phyloP scores from a whole-genome alignment of 306 rosid species.

The Hippophae tibetana region DNA sequence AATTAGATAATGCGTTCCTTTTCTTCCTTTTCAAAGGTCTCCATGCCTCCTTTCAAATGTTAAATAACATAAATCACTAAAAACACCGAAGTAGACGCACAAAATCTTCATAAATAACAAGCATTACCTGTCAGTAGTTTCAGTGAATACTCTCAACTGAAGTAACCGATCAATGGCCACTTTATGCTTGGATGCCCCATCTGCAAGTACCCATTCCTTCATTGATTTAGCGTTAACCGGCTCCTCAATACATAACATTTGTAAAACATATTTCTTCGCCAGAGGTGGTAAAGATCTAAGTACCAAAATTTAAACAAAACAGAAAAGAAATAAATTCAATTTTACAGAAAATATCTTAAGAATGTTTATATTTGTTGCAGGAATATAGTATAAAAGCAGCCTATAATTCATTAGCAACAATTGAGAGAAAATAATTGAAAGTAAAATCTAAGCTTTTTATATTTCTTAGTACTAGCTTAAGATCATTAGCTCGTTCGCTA shows the following conservation, averaged over 20 bases:
- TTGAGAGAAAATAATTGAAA: background rate
- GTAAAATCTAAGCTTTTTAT: background rate
- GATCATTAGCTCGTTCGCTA: background rate
- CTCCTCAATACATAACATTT: conserved; percentile 55
- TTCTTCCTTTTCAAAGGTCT: background rate
- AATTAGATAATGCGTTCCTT: too few species aligned
- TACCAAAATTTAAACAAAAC: background rate
- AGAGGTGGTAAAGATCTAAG: conserved; percentile 86
- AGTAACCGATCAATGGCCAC: conserved; percentile 83
- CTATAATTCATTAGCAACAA: background rate
- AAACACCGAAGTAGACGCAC: background rate
- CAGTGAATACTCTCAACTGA: conserved; percentile 65
- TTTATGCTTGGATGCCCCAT: conserved; percentile 74
- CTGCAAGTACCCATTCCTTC: conserved; percentile 90
- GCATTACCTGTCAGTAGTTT: conserved; percentile 62
- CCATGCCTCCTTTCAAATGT: background rate
- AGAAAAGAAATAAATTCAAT: background rate
- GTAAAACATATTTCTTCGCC: conserved; percentile 78
- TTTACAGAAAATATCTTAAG: background rate
- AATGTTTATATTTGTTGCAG: background rate
- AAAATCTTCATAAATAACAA: background rate
- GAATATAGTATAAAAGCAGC: background rate
- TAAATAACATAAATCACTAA: background rate
- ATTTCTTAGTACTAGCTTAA: background rate
- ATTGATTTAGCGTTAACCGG: conserved; percentile 58